Conservation (phyloP, 257 asterid genomes). For the Solanum dulcamara region DNA sequence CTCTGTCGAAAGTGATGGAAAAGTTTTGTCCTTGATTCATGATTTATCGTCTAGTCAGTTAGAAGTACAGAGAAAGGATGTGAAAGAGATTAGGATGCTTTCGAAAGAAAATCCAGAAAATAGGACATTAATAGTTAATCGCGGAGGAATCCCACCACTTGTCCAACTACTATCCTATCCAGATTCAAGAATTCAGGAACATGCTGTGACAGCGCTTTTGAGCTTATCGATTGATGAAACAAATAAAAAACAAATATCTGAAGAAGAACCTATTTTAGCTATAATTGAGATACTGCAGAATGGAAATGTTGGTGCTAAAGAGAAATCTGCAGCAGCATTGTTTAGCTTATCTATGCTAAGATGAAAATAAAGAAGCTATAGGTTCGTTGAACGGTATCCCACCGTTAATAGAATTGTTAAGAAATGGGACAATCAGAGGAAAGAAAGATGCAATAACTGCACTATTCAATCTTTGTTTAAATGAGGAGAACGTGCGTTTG, state of each 20-base stretch:
- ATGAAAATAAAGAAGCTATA: conserved; percentile 60
- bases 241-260: conserved; percentile 54
- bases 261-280: conserved; percentile 43
- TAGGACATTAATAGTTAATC: conserved; percentile 35
- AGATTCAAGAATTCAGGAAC: conserved; percentile 41
- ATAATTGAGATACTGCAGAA: conserved; percentile 50
- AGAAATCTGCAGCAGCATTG: conserved; percentile 78
- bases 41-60: background rate
- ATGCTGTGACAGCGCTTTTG: conserved; percentile 37
- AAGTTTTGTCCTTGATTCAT: background rate
- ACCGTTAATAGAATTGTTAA: conserved; percentile 39
- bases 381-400: conserved; percentile 62
- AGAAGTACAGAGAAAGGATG: background rate
- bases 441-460: conserved; percentile 82
- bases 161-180: conserved; percentile 29
- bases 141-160: conserved; percentile 54
- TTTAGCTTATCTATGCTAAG: conserved; percentile 76
- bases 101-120: conserved; percentile 61
- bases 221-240: conserved; percentile 53
- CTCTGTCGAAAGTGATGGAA: background rate
- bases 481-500: conserved; percentile 31
- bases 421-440: conserved; percentile 56
- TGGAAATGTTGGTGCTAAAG: conserved; percentile 53
- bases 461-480: conserved; percentile 54
- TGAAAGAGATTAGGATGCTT: conserved; percentile 27